phyloP scores from a whole-genome alignment of 129 eudicot genomes.

The Artemisia tridentata region DNA sequence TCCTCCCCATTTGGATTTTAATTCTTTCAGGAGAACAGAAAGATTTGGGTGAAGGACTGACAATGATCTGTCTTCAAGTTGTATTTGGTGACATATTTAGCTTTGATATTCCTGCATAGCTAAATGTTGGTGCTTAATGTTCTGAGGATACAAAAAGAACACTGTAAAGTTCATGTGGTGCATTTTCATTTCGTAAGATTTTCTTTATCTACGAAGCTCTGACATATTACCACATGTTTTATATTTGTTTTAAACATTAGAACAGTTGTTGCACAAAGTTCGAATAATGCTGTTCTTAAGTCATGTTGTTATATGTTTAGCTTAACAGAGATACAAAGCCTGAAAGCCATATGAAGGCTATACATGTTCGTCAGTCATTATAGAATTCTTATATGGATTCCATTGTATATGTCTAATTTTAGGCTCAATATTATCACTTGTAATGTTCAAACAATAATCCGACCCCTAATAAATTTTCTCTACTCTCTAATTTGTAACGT shows the following conservation, averaged over 20 bases:
- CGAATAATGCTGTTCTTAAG: background rate
- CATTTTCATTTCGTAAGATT: constrained; percentile 17
- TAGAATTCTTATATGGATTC: no score
- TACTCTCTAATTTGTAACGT: no score
- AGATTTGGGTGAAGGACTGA: constrained; percentile 21
- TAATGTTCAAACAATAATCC: no score
- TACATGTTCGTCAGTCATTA: no score
- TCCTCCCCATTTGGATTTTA: constrained; percentile 23
- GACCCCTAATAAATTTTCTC: no score
- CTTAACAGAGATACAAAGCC: no score
- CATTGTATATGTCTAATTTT: no score
- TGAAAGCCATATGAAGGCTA: no score
- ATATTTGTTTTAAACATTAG: constrained; percentile 2
- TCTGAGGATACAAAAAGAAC: constrained; percentile 24
- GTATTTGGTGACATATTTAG: constrained; percentile 28
- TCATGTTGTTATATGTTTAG: background rate
- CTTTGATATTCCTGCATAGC: constrained; percentile 1
- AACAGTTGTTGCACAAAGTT: constrained; percentile 10
- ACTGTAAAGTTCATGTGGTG: constrained; percentile 28
- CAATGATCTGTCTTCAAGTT: constrained; percentile 21
- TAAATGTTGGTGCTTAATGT: constrained; percentile 17
- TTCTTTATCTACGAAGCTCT: background rate
- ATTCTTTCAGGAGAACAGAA: background rate
- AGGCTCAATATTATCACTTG: no score
- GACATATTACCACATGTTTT: background rate